Evolutionary conservation across 768 basidiomycete genomes (phyloP), one percentile per base, ranked within the genome.

Genomic region (Filobasidium wieringae): DNA sequence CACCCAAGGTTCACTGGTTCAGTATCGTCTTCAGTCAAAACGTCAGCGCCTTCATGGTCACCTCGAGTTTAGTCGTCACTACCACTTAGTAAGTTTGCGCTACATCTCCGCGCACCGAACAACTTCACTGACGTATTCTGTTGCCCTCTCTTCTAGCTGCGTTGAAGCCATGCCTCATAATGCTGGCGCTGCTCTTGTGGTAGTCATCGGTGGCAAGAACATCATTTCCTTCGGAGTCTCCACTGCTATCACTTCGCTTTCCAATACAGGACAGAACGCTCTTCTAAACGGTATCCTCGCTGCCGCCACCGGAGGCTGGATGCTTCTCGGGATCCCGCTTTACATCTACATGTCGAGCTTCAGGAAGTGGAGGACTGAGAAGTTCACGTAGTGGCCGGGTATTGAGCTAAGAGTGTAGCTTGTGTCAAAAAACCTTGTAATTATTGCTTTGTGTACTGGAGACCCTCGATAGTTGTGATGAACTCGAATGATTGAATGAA

Each of bases 151-250:
- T n/a, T 19, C 19, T 24, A 58, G 34, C 37, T 45, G 45, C 26
- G 57, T 58, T 4, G 57, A 58, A 31, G 36, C 49, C 15, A 51
- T 51, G 57, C 51, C 57, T 14, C 57, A 52, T 24, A 33, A 58
- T 19, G 57, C 57, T 15, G 57, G 57, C 0, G 57, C 57, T 27
- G 57, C 57, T 14, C 39, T 58, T 4, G 57, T 58, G 34, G 43
- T 58, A 37, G 57, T 58, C 49, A 36, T 58, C 9, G 50, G 50
- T 15, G 49, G 57, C 14, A 52, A 58, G 57, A 52, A 58, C 50
- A n/a, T 58, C 14, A n/a, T 58, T 9, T 51, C 36, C 1, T 58
- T 58, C 34, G 50, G 57, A 27, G 12, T 51, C 2, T 47, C 57
- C 11, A 30, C 32, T 22, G 57, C 49, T 15, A 47, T 58, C 24